These are phyloP conservation scores for Pyrenula massariospora DNA, from an alignment of 495 filamentous ascomycete genomes.

Conservation along the genomic window DNA sequence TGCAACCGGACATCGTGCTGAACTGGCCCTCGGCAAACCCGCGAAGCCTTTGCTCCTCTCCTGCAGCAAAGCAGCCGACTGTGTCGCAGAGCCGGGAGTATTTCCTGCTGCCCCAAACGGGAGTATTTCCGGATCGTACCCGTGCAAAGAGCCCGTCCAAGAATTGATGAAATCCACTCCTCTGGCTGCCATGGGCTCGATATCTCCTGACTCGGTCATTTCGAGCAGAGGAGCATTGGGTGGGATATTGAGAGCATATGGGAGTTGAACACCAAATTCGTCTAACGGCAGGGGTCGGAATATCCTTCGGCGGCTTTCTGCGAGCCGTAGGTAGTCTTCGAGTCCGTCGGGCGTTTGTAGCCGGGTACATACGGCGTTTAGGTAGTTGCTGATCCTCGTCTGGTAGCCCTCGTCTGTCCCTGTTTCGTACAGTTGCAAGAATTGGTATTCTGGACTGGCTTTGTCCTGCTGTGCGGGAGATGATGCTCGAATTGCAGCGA, in stretches of 20 bases:
- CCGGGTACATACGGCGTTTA: background rate
- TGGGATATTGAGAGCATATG: constrained; percentile 6
- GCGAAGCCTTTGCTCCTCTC: too few relatives aligned
- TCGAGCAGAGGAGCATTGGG: background rate
- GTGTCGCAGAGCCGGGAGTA: too few relatives aligned
- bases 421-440: background rate
- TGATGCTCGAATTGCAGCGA: background rate
- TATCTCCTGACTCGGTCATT: constrained; percentile 3
- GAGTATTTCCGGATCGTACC: constrained; percentile 3
- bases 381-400: background rate
- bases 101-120: too few relatives aligned
- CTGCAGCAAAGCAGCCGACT: too few relatives aligned
- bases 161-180: constrained; percentile 4
- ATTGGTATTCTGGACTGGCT: background rate
- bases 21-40: too few relatives aligned
- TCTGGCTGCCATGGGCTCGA: constrained; percentile 4
- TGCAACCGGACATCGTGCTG: too few relatives aligned
- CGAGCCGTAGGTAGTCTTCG: constrained; percentile 7
- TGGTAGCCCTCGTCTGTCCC: background rate
- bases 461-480: background rate
- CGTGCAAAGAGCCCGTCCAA: constrained; percentile 4
- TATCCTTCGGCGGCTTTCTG: constrained; percentile 9
- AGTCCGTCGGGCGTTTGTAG: background rate
- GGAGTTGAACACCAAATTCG: constrained; percentile 9
- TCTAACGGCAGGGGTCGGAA: constrained; percentile 10